Base-by-base conservation (phyloP, 331 rosid genomes). In the Rosa hybrid region DNA sequence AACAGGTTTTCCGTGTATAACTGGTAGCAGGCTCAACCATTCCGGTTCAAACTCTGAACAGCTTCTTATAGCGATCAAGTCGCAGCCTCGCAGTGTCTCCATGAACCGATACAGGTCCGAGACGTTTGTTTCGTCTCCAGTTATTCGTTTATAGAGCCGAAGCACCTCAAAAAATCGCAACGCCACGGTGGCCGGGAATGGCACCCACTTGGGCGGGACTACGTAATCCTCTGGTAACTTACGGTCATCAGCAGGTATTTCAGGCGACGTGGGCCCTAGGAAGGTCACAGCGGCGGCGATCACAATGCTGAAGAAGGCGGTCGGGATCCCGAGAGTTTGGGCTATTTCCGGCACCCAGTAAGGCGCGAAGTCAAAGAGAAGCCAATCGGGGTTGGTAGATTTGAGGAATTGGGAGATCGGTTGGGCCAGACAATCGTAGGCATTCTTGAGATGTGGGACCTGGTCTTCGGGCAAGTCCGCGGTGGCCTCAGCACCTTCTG, bases 401-500 rank as follows among this genome's bases (percentile, higher is more conserved):
- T 8, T 8, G 20, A 82, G 84, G 16, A 82, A 77, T 2, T 79
- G 27, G n/a, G 68, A 4, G n/a, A 85, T 11, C 2, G 86, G 60
- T 12, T 71, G 13, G 6, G 16, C 60, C 71, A 86, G 82, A 64
- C 2, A n/a, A 10, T 83, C 84, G 50, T 39, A 23, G 13, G 84
- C 75, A 12, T 14, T 50, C 48, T 79, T 82, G 23, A 86, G 86
- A 16, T 38, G 7, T 10, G 41, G 45, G 18, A 72, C 72, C 14
- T 30, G 4, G 30, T 82, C 44, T 11, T 14, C 39, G 0, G 84
- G 76, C 18, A 86, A 0, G 65, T 86, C 84, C 1, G 45, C 20
- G 54, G 84, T 86, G 70, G 86, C 79, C 67, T 86, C 86, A 7
- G 89, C 82, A n/a, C 27, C 73, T 30, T 39, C 50, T 1, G 89